Evolutionary conservation across 139 green algal species (phyloP).

Genomic region (Monoraphidium neglectum): DNA sequence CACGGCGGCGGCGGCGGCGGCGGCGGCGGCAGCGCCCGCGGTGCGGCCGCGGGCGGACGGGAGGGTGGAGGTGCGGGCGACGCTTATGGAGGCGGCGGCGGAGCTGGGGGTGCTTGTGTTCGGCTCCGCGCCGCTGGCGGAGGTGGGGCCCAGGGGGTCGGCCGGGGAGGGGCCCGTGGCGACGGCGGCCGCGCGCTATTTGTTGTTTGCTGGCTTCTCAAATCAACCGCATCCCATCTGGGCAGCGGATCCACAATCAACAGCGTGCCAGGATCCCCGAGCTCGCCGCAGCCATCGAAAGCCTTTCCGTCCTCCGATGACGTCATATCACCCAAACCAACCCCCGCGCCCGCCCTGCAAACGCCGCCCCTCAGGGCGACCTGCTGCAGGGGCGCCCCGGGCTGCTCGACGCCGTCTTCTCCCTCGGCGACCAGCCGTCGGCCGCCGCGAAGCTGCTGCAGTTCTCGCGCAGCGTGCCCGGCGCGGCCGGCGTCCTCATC

Average conservation of each 20-base stretch:
- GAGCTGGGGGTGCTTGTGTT: slow-evolving; percentile 40
- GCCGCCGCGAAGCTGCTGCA: slow-evolving; percentile 60
- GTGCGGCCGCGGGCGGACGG: too few relatives aligned
- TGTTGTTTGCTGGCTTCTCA: neutral
- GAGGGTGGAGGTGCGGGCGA: neutral
- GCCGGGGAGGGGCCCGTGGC: neutral
- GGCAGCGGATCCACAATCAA: neutral
- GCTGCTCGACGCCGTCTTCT: slow-evolving; percentile 27
- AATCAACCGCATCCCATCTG: neutral
- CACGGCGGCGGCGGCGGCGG: slow-evolving; percentile 30
- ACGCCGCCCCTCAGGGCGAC: slow-evolving; percentile 26
- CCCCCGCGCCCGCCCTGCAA: neutral
- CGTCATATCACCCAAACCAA: neutral
- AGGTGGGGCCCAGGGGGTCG: slow-evolving; percentile 21
- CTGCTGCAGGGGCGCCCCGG: slow-evolving; percentile 21
- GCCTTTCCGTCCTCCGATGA: neutral
- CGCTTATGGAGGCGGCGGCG: slow-evolving; percentile 52
- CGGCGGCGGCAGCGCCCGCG: slow-evolving; percentile 45
- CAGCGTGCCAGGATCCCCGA: neutral
- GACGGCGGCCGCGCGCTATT: neutral
- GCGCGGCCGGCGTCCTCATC: slow-evolving; percentile 24
- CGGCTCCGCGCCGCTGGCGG: slow-evolving; percentile 40
- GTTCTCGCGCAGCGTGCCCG: slow-evolving; percentile 52
- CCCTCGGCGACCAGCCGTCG: slow-evolving; percentile 6
- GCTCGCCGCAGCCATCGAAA: neutral